These are phyloP conservation scores for Alternaria sp. DNA, from an alignment of 2,329 filamentous ascomycete genomes.

Conservation along the genomic window DNA sequence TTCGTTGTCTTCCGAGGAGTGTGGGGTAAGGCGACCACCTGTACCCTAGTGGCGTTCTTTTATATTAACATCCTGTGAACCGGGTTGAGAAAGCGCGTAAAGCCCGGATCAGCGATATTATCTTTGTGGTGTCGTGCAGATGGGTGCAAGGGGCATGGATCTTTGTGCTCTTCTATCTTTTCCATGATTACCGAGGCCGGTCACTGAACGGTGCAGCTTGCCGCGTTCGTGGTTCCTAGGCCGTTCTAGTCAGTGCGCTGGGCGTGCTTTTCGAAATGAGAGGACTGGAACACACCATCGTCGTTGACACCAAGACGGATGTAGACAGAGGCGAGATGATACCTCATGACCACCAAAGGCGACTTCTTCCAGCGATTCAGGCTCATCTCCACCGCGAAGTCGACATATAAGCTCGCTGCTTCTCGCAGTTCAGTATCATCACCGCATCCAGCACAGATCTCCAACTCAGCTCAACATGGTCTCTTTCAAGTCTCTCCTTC, in stretches of 20 bases:
- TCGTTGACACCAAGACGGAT: slow-evolving; percentile 12
- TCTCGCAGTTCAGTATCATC: slow-evolving; percentile 2
- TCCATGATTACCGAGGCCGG: background rate
- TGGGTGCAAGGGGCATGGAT: slow-evolving; percentile 1
- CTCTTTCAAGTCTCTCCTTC: slow-evolving; percentile 30
- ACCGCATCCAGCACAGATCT: slow-evolving; percentile 15
- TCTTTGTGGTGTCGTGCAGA: slow-evolving; percentile 9
- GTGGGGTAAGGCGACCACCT: slow-evolving; percentile 2
- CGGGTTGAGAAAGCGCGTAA: slow-evolving; percentile 8
- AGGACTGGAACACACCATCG: slow-evolving; percentile 2
- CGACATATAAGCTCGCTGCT: slow-evolving; percentile 16
- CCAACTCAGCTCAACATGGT: slow-evolving; percentile 21
- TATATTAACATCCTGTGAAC: slow-evolving; percentile 17
- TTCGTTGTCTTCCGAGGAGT: background rate
- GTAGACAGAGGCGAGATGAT: slow-evolving; percentile 4
- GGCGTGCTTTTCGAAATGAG: slow-evolving; percentile 5
- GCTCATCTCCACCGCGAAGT: slow-evolving; percentile 9
- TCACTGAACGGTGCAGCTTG: background rate
- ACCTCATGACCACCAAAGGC: slow-evolving; percentile 9
- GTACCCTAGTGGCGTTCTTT: slow-evolving; percentile 5
- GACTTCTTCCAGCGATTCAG: slow-evolving; percentile 23
- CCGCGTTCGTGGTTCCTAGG: background rate
- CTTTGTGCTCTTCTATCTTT: background rate
- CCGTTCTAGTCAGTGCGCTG: slow-evolving; percentile 2
- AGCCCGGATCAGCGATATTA: slow-evolving; percentile 9